Evolutionary conservation across 2,329 filamentous ascomycete genomes (phyloP).

Genomic region (Helminthosporium solani): DNA sequence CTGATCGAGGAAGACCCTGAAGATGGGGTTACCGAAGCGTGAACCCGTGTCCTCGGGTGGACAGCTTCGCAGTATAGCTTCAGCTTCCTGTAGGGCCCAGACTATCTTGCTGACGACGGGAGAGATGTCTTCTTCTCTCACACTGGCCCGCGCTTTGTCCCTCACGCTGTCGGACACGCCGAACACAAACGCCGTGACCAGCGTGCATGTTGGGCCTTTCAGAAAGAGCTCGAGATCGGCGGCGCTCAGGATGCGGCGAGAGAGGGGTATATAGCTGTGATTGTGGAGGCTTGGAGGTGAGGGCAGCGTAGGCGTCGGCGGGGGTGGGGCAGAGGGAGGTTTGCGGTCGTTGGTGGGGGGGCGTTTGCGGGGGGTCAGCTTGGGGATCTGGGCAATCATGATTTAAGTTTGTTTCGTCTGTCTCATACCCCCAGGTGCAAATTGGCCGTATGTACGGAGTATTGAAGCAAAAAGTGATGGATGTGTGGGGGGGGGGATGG

Average conservation of each 20-base stretch:
- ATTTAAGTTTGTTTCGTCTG: slow-evolving; percentile 18
- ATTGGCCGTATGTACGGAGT: no score
- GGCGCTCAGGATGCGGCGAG: slow-evolving; percentile 76
- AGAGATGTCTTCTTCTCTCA: slow-evolving; percentile 61
- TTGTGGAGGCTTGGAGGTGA: slow-evolving; percentile 62
- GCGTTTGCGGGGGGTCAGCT: slow-evolving; percentile 39
- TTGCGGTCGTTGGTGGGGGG: slow-evolving; percentile 19
- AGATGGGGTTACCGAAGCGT: slow-evolving; percentile 91
- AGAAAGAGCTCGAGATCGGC: slow-evolving; percentile 82
- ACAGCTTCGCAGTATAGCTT: slow-evolving; percentile 64
- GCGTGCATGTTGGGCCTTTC: slow-evolving; percentile 69
- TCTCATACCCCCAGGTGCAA: no score
- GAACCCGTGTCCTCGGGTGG: slow-evolving; percentile 88
- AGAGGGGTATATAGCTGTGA: slow-evolving; percentile 66
- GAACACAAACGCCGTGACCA: slow-evolving; percentile 85
- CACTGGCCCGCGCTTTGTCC: slow-evolving; percentile 64
- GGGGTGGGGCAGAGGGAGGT: slow-evolving; percentile 56
- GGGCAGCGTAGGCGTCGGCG: slow-evolving; percentile 73
- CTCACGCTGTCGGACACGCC: slow-evolving; percentile 78
- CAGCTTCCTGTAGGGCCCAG: slow-evolving; percentile 67
- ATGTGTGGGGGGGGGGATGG: background rate
- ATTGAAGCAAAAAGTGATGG: no score
- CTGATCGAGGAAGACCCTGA: slow-evolving; percentile 76
- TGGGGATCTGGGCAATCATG: slow-evolving; percentile 34
- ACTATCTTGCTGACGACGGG: slow-evolving; percentile 64